Evolutionary conservation across 2,329 filamentous ascomycete species (phyloP), one percentile per base, ranked within the genome.

Genomic region (Canariomyces notabilis): DNA sequence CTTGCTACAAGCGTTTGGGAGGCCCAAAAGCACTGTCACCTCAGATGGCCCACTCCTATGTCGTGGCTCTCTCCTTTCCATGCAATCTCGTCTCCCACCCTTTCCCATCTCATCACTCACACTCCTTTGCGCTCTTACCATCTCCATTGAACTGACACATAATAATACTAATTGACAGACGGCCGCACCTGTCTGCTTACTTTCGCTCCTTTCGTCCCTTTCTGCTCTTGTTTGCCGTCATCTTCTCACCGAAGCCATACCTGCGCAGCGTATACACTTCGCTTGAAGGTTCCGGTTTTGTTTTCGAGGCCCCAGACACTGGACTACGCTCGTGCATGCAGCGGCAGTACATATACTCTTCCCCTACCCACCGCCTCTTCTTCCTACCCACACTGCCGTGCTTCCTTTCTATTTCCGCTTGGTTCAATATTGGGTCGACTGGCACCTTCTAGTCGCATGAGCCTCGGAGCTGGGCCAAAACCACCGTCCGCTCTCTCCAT

Each of bases 131-230:
- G 12, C 14, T 35, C 15, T 36, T 21, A 19, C 35, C 18, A 21
- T 22, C 35, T 5, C 35, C 22, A 29, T 50, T 38, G 39, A 29
- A 33, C 37, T 39, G 44, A 36, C n/a, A n/a, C n/a, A n/a, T 47
- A 50, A 29, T 42, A 38, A 21, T 50, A 51, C 48, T 54, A 55
- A 42, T 52, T 46, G 42, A 29, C 47, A 42, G 35, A 34, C 46
- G 41, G 40, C 46, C 45, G 42, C 42, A 48, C 39, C 44, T 46
- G 32, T 45, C 9, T 32, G 18, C 49, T 52, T 38, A 32, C 48
- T 50, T 52, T 51, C 47, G 44, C 52, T 50, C 45, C 23, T 52
- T 51, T 45, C 37, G 37, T 35, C 39, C 31, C 29, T 26, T 38
- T 40, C 33, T 26, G 34, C 14, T 42, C 34, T 46, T n/a, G n/a